Conservation (phyloP, 2,329 filamentous ascomycete species). For the Alternaria sp. region DNA sequence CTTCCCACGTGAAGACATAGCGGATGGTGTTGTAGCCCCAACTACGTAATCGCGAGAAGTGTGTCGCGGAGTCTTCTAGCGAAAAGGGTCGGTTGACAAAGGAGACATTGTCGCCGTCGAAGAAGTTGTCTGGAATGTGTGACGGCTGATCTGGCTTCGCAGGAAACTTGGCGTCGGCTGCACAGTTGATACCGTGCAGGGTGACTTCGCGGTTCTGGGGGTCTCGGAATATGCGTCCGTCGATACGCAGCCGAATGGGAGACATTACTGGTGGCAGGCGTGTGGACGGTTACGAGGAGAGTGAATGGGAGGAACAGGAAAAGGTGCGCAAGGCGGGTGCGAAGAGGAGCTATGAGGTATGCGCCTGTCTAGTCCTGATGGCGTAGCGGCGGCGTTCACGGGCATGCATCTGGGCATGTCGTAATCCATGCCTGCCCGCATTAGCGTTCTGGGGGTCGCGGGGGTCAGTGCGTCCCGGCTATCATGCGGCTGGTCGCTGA, state of each 20-base stretch:
- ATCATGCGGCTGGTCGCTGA: constrained; percentile 1
- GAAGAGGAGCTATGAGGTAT: constrained; percentile 6
- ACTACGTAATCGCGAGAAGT: constrained; percentile 83
- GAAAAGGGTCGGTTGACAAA: constrained; percentile 88
- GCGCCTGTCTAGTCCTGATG: constrained; percentile 5
- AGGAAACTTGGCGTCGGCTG: constrained; percentile 88
- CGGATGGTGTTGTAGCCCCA: constrained; percentile 97
- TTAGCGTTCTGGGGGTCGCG: constrained; percentile 7
- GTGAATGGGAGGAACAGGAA: neutral
- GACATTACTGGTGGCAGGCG: constrained; percentile 63
- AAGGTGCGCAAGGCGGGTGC: neutral
- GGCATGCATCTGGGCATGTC: constrained; percentile 1
- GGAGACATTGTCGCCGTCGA: constrained; percentile 88
- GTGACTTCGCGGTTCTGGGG: constrained; percentile 81
- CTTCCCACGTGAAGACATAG: constrained; percentile 98
- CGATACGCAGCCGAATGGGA: constrained; percentile 78
- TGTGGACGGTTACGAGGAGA: neutral
- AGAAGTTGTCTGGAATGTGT: constrained; percentile 79
- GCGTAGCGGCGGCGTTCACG: neutral
- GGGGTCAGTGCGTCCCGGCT: constrained; percentile 4
- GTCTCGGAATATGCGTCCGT: constrained; percentile 86
- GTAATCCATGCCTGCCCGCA: constrained; percentile 4
- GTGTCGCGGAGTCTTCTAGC: constrained; percentile 79
- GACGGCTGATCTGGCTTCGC: constrained; percentile 82
- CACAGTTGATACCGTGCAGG: constrained; percentile 91